Percentiles rank a stretch among this genome's conserved stretches.
Conservation (phyloP, 2,329 filamentous ascomycete genomes). For the Pyricularia grisea region DNA sequence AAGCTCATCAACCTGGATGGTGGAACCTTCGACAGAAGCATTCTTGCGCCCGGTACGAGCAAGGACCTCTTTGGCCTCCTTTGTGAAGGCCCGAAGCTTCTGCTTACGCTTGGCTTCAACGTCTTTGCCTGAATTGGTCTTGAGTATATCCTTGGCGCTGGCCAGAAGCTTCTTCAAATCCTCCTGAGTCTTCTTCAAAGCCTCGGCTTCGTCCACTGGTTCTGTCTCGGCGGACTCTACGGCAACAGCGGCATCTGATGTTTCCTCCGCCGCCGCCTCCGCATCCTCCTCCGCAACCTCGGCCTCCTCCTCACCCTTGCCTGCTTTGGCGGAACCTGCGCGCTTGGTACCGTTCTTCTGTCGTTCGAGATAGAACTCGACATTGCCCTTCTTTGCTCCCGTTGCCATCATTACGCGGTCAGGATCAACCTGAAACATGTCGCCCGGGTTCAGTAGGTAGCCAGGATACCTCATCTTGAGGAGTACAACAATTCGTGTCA, state of each 20-base stretch:
- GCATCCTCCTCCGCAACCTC: slow-evolving; percentile 15
- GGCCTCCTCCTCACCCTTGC: slow-evolving; percentile 17
- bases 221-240: slow-evolving; percentile 12
- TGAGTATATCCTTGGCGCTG: slow-evolving; percentile 25
- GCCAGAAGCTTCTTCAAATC: slow-evolving; percentile 35
- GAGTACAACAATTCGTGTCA: not conserved
- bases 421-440: slow-evolving; percentile 93
- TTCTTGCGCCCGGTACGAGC: slow-evolving; percentile 34
- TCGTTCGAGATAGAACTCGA: slow-evolving; percentile 8
- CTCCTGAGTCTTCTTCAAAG: not conserved
- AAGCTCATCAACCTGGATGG: slow-evolving; percentile 44
- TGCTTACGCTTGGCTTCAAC: slow-evolving; percentile 59
- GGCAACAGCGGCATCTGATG: slow-evolving; percentile 16
- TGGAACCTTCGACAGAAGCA: slow-evolving; percentile 30
- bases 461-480: slow-evolving; percentile 79
- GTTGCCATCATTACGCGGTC: slow-evolving; percentile 85
- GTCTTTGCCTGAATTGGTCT: slow-evolving; percentile 1
- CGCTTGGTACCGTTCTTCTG: slow-evolving; percentile 10
- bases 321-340: slow-evolving; percentile 7
- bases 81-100: slow-evolving; percentile 63
- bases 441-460: slow-evolving; percentile 91
- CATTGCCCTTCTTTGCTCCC: slow-evolving; percentile 55
- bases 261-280: slow-evolving; percentile 16
- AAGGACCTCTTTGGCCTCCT: slow-evolving; percentile 54
- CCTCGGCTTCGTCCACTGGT: slow-evolving; percentile 12